phyloP scores from a whole-genome alignment of 176 grass and related monocot genomes.

The Phragmites australis region DNA sequence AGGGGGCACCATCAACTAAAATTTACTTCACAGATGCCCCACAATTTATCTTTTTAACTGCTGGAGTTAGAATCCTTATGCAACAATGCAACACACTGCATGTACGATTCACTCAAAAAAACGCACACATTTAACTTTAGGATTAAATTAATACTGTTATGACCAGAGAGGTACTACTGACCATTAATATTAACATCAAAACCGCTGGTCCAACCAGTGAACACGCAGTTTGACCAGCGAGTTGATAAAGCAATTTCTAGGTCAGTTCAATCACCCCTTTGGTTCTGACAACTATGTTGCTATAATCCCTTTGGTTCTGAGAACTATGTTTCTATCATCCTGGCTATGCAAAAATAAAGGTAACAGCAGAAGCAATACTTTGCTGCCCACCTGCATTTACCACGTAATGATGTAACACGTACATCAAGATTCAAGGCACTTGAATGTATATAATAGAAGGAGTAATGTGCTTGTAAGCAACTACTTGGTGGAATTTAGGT shows the following conservation, averaged over 20 bases:
- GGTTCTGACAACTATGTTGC: background rate
- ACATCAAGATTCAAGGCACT: background rate
- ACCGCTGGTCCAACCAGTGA: background rate
- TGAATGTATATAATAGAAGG: background rate
- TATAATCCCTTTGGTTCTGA: too few species aligned
- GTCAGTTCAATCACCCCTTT: background rate
- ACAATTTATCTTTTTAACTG: background rate
- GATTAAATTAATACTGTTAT: background rate
- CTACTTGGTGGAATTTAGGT: background rate
- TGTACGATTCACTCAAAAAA: background rate
- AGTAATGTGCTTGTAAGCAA: background rate
- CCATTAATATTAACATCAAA: background rate
- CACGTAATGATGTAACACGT: background rate
- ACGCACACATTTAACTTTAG: background rate
- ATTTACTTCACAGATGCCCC: background rate
- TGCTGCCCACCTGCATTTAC: background rate
- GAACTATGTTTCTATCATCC: background rate
- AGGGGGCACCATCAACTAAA: background rate
- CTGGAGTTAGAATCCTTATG: background rate
- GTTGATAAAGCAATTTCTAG: background rate
- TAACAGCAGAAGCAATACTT: slow-evolving; percentile 10
- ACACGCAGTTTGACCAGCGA: background rate
- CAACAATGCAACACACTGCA: background rate
- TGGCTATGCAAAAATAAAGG: background rate
- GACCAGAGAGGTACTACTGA: too few species aligned